Evolutionary conservation across 768 basidiomycete species (phyloP).

Genomic region (Mycena rebaudengoi): DNA sequence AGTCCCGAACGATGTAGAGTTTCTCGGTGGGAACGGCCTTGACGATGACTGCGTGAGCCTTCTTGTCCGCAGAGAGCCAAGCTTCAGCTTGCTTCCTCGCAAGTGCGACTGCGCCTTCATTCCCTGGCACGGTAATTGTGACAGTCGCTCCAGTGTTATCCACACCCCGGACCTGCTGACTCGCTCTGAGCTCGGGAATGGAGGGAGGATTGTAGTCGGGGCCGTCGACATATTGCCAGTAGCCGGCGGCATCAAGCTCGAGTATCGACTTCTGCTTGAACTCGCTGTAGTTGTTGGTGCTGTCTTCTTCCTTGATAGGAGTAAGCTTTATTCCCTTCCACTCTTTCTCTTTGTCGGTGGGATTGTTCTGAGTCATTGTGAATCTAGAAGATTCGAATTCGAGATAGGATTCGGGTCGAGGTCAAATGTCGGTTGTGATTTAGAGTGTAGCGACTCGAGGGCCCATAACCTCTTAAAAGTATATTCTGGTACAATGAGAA

Average conservation of each 20-base stretch:
- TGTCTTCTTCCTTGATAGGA: background rate
- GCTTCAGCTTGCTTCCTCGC: background rate
- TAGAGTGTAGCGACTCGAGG: too few relatives aligned
- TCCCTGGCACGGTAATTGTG: too few relatives aligned
- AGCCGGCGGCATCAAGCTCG: too few relatives aligned
- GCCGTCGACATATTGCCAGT: too few relatives aligned
- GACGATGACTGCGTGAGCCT: conserved; percentile 4
- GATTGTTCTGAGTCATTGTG: too few relatives aligned
- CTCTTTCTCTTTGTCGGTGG: background rate
- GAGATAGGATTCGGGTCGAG: too few relatives aligned
- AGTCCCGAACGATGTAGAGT: conserved; percentile 3
- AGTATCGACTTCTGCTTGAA: conserved; percentile 6
- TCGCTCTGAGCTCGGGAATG: background rate
- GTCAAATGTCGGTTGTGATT: too few relatives aligned
- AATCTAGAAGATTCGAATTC: too few relatives aligned
- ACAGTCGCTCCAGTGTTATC: background rate
- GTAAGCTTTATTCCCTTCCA: background rate
- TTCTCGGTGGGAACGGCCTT: conserved; percentile 4
- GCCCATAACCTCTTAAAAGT: too few relatives aligned
- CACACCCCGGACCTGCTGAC: background rate
- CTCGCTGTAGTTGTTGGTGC: conserved; percentile 1
- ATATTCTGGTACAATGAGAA: too few relatives aligned
- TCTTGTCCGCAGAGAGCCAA: background rate
- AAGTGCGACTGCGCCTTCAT: background rate
- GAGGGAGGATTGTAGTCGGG: too few relatives aligned